Evolutionary conservation across 2,329 filamentous ascomycete genomes (phyloP), one percentile per base, ranked within the genome.

Genomic region (Samsoniella hepiali): DNA sequence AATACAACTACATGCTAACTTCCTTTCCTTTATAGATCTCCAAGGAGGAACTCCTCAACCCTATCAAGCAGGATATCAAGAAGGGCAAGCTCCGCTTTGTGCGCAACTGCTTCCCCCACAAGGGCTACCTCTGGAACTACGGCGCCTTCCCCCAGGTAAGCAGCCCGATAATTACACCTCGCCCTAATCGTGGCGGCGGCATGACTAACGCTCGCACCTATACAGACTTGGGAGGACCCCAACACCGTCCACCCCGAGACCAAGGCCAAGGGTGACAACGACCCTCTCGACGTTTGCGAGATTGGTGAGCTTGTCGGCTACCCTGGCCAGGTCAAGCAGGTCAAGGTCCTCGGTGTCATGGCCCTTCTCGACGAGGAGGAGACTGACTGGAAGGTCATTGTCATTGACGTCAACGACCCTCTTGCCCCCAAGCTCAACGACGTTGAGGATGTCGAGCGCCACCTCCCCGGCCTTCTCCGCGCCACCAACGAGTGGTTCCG

Each of bases 401-500:
- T 98, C 80, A 96, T 99, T 76, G 95, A 99, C 77, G 82, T 97
- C 78, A 97, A 98, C 82, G 95, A 99, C 83, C 94, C 95, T 70
- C 86, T 99, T 68, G 95, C 95, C 63, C 81, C 91, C 75, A 97
- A 97, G 88, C 90, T 99, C 77, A 94, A 99, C 83, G 94, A 98
- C 78, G 89, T 98, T 68, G 95, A 98, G 87, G 95, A 99, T 77
- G 95, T 99, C 71, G 95, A 99, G 87, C 90, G 94, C 76, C 95
- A 98, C 84, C 89, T 99, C 64, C 95, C 95, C 66, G 95, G 95
- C 72, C 91, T 99, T 65, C 87, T 99, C 78, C 91, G 95, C 71
- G 95, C 95, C 76, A 98, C 94, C 77, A 99, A 99, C 77, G 95
- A 99, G 85, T 99, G 95, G 95, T 99, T 99, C 93, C 93, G 95